Conservation (phyloP, 2,329 filamentous ascomycete species). For the Diplocarpon rosae region DNA sequence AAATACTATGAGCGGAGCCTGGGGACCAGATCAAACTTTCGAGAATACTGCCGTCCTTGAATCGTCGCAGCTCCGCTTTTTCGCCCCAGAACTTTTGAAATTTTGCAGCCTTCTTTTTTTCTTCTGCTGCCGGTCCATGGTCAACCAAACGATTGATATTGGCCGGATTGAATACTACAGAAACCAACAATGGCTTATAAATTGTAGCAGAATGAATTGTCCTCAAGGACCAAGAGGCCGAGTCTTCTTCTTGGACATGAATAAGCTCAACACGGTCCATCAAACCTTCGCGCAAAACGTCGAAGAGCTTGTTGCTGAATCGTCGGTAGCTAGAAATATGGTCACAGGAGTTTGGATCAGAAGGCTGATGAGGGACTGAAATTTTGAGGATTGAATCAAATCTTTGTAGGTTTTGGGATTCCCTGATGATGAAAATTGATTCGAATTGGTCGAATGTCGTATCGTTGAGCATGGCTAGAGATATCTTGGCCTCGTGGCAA, state of each 20-base stretch:
- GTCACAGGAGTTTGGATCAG: conserved; percentile 14
- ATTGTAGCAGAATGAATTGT: conserved; percentile 26
- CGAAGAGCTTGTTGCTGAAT: conserved; percentile 48
- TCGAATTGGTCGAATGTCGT: conserved; percentile 70
- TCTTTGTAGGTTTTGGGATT: conserved; percentile 41
- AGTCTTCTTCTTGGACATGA: conserved; percentile 38
- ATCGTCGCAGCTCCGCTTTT: conserved; percentile 83
- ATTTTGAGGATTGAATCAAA: conserved; percentile 39
- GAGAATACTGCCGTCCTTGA: conserved; percentile 87
- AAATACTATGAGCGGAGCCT: conserved; percentile 48
- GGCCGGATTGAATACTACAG: conserved; percentile 60
- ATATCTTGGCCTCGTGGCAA: conserved; percentile 62
- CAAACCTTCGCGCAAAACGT: conserved; percentile 57
- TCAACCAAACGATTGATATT: conserved; percentile 71
- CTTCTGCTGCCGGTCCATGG: conserved; percentile 75
- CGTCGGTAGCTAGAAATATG: conserved; percentile 18
- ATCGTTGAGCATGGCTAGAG: conserved; percentile 65
- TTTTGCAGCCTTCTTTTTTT: conserved; percentile 67
- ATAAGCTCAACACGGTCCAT: conserved; percentile 64
- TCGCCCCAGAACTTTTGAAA: conserved; percentile 94
- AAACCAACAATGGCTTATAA: conserved; percentile 42
- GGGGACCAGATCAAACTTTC: conserved; percentile 85
- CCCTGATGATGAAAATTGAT: conserved; percentile 64
- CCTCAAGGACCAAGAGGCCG: conserved; percentile 37
- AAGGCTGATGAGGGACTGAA: conserved; percentile 6